Evolutionary conservation across 495 filamentous ascomycete species (phyloP), one percentile per base, ranked within the genome.

Genomic region (Penicillium lividum): DNA sequence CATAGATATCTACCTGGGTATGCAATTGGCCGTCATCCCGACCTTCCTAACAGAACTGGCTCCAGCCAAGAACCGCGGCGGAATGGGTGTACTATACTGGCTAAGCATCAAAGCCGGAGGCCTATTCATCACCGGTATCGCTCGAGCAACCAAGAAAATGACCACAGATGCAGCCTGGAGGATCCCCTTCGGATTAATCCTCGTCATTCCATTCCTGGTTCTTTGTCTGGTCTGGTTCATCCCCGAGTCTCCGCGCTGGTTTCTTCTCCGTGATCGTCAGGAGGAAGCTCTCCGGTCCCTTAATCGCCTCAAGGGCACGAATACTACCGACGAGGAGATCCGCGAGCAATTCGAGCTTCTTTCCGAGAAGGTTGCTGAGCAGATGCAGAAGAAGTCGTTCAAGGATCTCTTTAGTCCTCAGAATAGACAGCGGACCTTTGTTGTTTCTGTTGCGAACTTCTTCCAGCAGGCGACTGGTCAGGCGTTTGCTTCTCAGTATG

Each of bases 401-500:
- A 53, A 30, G 4, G 73, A 76, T 47, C 56, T 76, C 5, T 74
- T 73, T 44, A 58, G 51, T 2, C 51, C 48, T 7, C 51, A 57
- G 10, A 74, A 74, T 33, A 59, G 65, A 31, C 66, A 66, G 43
- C 68, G 73, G 13, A 76, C 73, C 7, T 55, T 72, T 10, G 64
- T 76, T 25, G 67, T 64, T 13, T 53, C 65, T 8, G 66, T 64
- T 18, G 57, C 61, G 22, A 72, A 71, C 38, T 69, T 73, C 36
- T 73, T 73, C 58, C 57, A 67, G 9, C 73, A 76, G 56, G 64
- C 69, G 2, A 75, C 73, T 5, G 73, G 73, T 9, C 61, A 66
- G 22, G 59, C 62, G 0, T 76, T 76, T 48, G 62, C 66, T 18
- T 61, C 63, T 7, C 60, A 65, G 28, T 76, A 76, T 42, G 65